These are phyloP conservation scores for Esteya vermicola DNA, from an alignment of 2,329 filamentous ascomycete species.

Conservation along the genomic window DNA sequence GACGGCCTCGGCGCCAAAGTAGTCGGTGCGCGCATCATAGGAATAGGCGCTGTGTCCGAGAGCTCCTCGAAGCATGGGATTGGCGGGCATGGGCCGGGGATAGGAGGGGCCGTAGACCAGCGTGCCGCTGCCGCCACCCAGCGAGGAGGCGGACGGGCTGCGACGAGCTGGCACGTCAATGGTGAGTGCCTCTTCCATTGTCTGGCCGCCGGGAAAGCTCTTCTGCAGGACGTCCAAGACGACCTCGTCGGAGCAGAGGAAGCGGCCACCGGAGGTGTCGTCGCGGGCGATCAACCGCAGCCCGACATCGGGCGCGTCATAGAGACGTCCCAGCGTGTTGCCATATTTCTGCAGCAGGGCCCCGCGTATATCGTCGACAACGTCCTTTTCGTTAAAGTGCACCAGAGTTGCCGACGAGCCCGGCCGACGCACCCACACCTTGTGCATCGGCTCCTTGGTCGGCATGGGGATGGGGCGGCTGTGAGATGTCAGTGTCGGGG, in stretches of 20 bases:
- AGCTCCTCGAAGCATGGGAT: neutral
- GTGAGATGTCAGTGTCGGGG: too few relatives aligned
- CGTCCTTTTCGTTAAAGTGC: constrained; percentile 69
- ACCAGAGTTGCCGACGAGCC: constrained; percentile 78
- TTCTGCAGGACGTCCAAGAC: constrained; percentile 65
- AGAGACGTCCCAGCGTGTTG: constrained; percentile 78
- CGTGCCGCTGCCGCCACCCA: constrained; percentile 34
- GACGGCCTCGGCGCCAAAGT: constrained; percentile 53
- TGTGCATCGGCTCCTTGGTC: constrained; percentile 36
- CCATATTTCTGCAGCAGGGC: constrained; percentile 85
- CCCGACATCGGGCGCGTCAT: constrained; percentile 80
- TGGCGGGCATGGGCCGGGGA: neutral
- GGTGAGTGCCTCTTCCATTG: constrained; percentile 74
- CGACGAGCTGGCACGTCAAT: constrained; percentile 71
- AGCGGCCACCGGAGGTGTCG: constrained; percentile 42
- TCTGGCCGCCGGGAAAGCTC: constrained; percentile 78
- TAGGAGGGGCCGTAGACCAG: constrained; percentile 13
- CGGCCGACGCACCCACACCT: constrained; percentile 89
- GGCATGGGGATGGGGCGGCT: constrained; percentile 34
- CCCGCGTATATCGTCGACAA: constrained; percentile 90
- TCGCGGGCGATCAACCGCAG: constrained; percentile 66
- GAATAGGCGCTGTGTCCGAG: constrained; percentile 30
- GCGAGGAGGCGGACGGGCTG: constrained; percentile 60
- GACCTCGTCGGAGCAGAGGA: constrained; percentile 73
- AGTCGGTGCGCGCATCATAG: constrained; percentile 53